Base-by-base conservation (phyloP, 768 basidiomycete genomes). In the Pleurotus giganteus region DNA sequence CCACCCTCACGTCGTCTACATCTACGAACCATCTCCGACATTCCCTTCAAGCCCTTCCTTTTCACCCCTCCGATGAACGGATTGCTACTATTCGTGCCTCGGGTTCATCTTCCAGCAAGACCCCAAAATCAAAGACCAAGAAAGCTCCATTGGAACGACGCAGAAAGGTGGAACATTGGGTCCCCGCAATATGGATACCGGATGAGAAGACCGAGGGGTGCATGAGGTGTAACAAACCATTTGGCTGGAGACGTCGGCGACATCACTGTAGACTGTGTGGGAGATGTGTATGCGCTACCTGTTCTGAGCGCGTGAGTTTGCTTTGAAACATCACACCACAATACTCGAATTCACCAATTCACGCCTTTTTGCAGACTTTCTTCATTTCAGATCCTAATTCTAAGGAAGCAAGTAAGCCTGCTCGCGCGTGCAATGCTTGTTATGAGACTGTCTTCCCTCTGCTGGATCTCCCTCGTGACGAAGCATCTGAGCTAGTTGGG, bases 131-230 rank as follows among this genome's bases (percentile, higher is more conserved):
- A 2, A 66, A 66, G 53, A 57, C 39, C 19, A 65, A 62, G 45
- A 56, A 56, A 57, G 29, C 13, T 42, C 49, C 26, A n/a, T 47
- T 61, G 36, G 68, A 77, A 60, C 71, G 75, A 60, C 66, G 83
- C 37, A 74, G 76, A 8, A 79, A 73, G 63, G 86, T 89, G 52
- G 89, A 89, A 42, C 84, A 89, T 67, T 96, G 93, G 74, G 83
- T 93, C 1, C 94, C 94, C 4, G 89, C 94, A 0, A 82, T 96
- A 23, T 97, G 94, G 94, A 86, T 95, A 27, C 92, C 94, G 0
- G 92, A 97, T 64, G 81, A 83, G 56, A 89, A 81, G 67, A 86
- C 90, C n/a, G 80, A 82, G 52, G 75, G 78, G 19, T 97, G 94
- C 65, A 94, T 93, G 92, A 77, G 89, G 8, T 97, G 94, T 63